Base-by-base conservation (phyloP, 345 rosid genomes). In the Raphanus raphanistrum region DNA sequence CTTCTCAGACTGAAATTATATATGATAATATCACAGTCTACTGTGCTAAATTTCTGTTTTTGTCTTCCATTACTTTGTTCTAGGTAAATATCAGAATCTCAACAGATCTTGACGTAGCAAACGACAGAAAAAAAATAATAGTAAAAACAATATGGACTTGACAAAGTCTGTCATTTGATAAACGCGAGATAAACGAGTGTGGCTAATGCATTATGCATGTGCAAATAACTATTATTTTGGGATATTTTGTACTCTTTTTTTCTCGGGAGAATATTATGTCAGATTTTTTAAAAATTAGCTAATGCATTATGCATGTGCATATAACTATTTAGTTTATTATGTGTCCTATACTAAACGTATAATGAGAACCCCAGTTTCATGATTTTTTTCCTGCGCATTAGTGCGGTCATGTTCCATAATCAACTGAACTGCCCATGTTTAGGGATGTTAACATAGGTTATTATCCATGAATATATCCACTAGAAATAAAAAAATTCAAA, bases 351-450 rank as follows among this genome's bases (percentile, higher is more conserved):
- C 17, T 21, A 4, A 25, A 45, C 10, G 62, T 76, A 0, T 45
- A 68, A 61, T 45, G 68, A 61, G 36, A 32, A 59, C 66, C 63
- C 15, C 63, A 10, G 1, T 68, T 68, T 26, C 63, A 32, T n/a
- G 25, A 61, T 28, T 60, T 68, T 25, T 45, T 26, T 68, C 62
- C 4, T 61, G 54, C 3, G 68, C 17, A 48, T 48, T 48, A 48
- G 54, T 48, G 13, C 13, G 5, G 8, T 43, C 8, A 66, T 58
- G 48, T 68, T 75, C 52, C 35, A 29, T 68, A 76, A 45, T 75
- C 26, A 68, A 31, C 35, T 43, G 26, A 67, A 68, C 13, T 31
- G 38, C 68, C 74, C 68, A 60, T n/a, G n/a, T n/a, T n/a, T n/a
- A n/a, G n/a, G n/a, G n/a, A n/a, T n/a, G n/a, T n/a, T n/a, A n/a